Base-by-base conservation (phyloP, 2,329 filamentous ascomycete genomes). In the Byssochlamys sp. region DNA sequence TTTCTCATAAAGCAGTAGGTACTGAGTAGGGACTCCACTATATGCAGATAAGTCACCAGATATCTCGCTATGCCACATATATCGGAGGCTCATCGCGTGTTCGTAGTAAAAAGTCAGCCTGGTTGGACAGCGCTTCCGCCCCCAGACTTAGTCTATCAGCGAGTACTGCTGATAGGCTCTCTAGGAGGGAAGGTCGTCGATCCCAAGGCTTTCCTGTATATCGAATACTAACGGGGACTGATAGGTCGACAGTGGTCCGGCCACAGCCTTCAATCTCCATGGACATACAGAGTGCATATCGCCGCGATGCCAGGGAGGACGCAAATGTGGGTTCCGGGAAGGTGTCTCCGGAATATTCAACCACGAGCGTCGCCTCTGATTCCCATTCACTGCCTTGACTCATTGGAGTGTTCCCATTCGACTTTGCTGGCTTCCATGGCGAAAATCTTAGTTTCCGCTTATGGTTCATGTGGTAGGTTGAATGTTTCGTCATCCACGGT, bases 221-320 rank as follows among this genome's bases (percentile, higher is more conserved):
- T 19, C 55, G 27, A 14, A 58, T 50, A 35, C 56, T 50, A 33
- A 56, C 54, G n/a, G 57, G 57, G 27, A 58, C 54, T 27, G 49
- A 51, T 24, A 58, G 33, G 4, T 56, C 54, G 26, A 58, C 48
- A 12, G 25, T 27, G 12, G 31, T 26, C 5, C 26, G 25, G 28
- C 35, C 52, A 24, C 35, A 24, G 1, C 57, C 49, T 27, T 58
- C 54, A 6, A 58, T 48, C 24, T 51, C 33, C 24, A 58, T 26
- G 3, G 29, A 35, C 12, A 58, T 58, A 35, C 54, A 53, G 52
- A 58, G 29, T 11, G 53, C 55, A 35, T 58, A 58, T 45, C 57
- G 49, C 26, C 54, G 57, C 2, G 57, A 58, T 56, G 56, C 57
- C 19, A 58, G 31, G 4, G 57, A 54, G 25, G 54, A 58, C 14